Base-by-base conservation (phyloP, 208 protist genomes). In the Acanthamoeba sp. region DNA sequence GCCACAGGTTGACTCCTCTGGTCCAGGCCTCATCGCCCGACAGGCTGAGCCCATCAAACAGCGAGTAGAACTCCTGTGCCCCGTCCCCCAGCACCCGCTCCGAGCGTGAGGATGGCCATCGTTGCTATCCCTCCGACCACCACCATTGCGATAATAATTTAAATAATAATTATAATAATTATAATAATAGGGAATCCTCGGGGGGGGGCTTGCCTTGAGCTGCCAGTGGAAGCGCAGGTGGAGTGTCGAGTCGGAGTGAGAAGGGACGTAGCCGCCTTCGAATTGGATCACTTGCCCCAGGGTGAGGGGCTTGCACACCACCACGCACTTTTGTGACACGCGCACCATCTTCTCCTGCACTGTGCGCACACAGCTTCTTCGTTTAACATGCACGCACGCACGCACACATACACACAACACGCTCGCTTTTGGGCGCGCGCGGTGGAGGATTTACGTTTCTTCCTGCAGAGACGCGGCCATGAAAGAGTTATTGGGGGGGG, bases 211-310 rank as follows among this genome's bases (percentile, higher is more conserved):
- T 85, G 40, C 76, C 76, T 85, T 85, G 18, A 38, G 76, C 18
- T 85, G 76, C 76, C 76, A 85, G 76, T 85, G 76, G 18, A 85
- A 85, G 38, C 76, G 76, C 32, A 85, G 32, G 42, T 6, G 38
- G 69, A 29, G 57, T 55, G 76, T 57, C 1, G 29, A 1, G 2
- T 57, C 20, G 14, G 9, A 5, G n/a, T 85, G 66, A 27, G 66
- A 4, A 4, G 66, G 36, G 14, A 34, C 34, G 34, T 34, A 66
- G n/a, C 66, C n/a, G 9, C 66, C 66, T 32, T 76, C 66, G 6
- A 85, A 48, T 29, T 85, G 22, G 40, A 57, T 48, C 42, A 85
- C 38, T 18, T 85, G 42, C 5, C 45, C 42, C 12, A 59, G 76
- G 9, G 38, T 48, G 27, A 85, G 76, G 22, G 76, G 76, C 45